A percentile compares a stretch with the other conserved stretches of the same genome.
Conservation (phyloP, 2,329 filamentous ascomycete genomes). For the Lasiodiplodia sp. region DNA sequence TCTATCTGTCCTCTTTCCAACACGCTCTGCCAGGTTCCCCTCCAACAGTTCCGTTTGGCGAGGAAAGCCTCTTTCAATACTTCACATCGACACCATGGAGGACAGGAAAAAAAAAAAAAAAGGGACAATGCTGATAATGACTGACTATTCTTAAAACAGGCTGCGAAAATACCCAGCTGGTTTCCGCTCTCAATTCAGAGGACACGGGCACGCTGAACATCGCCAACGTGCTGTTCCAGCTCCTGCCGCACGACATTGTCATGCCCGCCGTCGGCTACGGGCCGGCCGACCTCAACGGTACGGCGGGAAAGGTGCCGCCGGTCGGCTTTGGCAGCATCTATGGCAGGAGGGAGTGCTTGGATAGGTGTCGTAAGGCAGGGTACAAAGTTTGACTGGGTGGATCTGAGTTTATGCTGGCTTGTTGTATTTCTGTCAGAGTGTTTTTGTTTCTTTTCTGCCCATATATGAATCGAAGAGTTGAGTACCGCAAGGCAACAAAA, state of each 20-base stretch:
- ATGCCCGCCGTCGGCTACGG: conserved; percentile 52
- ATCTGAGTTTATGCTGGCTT: not conserved
- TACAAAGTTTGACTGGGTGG: not conserved
- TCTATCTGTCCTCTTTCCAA: too few species aligned
- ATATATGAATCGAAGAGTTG: not conserved
- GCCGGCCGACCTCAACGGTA: conserved; percentile 41
- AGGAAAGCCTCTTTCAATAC: too few species aligned
- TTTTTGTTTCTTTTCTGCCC: not conserved
- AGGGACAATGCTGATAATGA: not conserved
- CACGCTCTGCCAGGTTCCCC: too few species aligned
- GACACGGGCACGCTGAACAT: conserved; percentile 60
- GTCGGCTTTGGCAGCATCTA: conserved; percentile 53
- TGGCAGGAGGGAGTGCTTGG: conserved; percentile 51
- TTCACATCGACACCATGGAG: too few species aligned
- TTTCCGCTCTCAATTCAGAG: conserved; percentile 58
- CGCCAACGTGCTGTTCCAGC: conserved; percentile 51
- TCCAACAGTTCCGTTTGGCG: too few species aligned
- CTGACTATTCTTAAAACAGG: conserved; percentile 37
- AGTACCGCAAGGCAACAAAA: not conserved
- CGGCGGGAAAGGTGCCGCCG: conserved; percentile 43
- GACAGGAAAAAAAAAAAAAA: too few species aligned
- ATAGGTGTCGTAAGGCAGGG: conserved; percentile 39
- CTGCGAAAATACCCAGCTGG: conserved; percentile 58
- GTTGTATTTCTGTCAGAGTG: not conserved
- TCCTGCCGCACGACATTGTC: conserved; percentile 50